These are phyloP conservation scores for Tricharina praecox DNA, from an alignment of 495 filamentous ascomycete genomes.

Conservation along the genomic window DNA sequence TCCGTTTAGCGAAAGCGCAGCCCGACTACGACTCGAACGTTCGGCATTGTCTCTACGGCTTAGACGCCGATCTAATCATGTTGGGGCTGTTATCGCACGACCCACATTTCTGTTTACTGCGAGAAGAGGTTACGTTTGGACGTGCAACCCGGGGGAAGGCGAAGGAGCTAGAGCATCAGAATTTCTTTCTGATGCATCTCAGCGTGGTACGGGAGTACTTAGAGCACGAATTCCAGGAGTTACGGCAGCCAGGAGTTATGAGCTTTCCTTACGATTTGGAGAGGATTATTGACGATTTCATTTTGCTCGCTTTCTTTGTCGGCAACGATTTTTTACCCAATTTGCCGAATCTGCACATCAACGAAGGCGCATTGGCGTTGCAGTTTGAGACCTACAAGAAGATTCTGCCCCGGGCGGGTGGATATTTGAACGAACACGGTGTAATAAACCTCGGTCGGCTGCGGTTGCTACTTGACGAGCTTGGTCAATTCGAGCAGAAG, in stretches of 20 bases:
- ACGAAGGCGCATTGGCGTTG: slow-evolving; percentile 83
- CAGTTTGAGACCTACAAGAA: slow-evolving; percentile 97
- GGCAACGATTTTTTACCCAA: slow-evolving; percentile 99
- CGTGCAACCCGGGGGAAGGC: slow-evolving; percentile 67
- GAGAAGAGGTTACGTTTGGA: slow-evolving; percentile 96
- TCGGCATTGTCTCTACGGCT: slow-evolving; percentile 90
- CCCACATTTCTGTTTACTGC: slow-evolving; percentile 90
- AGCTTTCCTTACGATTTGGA: slow-evolving; percentile 83
- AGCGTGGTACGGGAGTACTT: slow-evolving; percentile 95
- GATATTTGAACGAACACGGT: slow-evolving; percentile 93
- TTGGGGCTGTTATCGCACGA: slow-evolving; percentile 91
- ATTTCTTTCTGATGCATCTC: slow-evolving; percentile 94
- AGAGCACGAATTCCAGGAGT: slow-evolving; percentile 88
- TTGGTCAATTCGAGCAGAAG: slow-evolving; percentile 69
- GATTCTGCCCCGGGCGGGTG: slow-evolving; percentile 68
- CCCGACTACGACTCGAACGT: slow-evolving; percentile 86
- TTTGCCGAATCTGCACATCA: slow-evolving; percentile 91
- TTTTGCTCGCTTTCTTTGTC: slow-evolving; percentile 98
- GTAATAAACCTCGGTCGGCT: slow-evolving; percentile 73
- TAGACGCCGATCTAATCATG: slow-evolving; percentile 99
- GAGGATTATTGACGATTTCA: slow-evolving; percentile 95
- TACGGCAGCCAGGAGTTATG: slow-evolving; percentile 60
- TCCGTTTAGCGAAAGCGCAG: slow-evolving; percentile 87
- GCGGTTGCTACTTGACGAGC: slow-evolving; percentile 58
- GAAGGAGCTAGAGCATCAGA: slow-evolving; percentile 95